Conservation (phyloP, 176 grass and related monocot species). For the Oropetium thomaeum region DNA sequence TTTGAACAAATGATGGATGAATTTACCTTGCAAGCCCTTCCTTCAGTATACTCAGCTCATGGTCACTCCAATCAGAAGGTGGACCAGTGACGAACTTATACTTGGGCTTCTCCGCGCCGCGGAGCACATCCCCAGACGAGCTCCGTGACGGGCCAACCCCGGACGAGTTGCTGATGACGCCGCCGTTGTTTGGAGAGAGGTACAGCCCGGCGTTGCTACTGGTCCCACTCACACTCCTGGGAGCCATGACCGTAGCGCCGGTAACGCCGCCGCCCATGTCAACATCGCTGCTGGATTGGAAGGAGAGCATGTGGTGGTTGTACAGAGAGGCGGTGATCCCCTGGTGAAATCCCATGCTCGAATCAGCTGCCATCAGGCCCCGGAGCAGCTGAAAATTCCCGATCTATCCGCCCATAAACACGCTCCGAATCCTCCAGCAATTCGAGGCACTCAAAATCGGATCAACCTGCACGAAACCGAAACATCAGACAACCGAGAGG, state of each 20-base stretch:
- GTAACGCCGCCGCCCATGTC: conserved; percentile 23
- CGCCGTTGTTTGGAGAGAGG: conserved; percentile 37
- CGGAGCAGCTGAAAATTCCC: conserved; percentile 15
- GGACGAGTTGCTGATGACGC: conserved; percentile 34
- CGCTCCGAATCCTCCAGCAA: conserved; percentile 8
- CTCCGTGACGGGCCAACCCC: conserved; percentile 47
- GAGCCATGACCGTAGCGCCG: conserved; percentile 39
- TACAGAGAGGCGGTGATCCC: conserved; percentile 57
- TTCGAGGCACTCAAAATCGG: conserved; percentile 21
- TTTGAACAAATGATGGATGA: neutral
- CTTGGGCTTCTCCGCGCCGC: conserved; percentile 30
- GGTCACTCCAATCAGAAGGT: conserved; percentile 59
- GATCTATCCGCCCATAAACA: conserved; percentile 35
- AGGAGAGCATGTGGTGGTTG: conserved; percentile 82
- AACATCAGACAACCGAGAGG: neutral
- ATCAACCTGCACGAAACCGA: conserved; percentile 44
- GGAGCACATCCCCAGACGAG: conserved; percentile 49
- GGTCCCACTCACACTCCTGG: conserved; percentile 31
- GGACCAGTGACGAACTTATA: conserved; percentile 63
- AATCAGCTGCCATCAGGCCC: conserved; percentile 69
- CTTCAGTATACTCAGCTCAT: conserved; percentile 63
- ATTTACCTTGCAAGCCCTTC: conserved; percentile 68
- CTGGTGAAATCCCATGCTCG: conserved; percentile 80
- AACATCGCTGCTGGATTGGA: conserved; percentile 58
- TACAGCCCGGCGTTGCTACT: conserved; percentile 43